Conservation (phyloP, 2,329 filamentous ascomycete species). For the Pestalotiopsis sp. region DNA sequence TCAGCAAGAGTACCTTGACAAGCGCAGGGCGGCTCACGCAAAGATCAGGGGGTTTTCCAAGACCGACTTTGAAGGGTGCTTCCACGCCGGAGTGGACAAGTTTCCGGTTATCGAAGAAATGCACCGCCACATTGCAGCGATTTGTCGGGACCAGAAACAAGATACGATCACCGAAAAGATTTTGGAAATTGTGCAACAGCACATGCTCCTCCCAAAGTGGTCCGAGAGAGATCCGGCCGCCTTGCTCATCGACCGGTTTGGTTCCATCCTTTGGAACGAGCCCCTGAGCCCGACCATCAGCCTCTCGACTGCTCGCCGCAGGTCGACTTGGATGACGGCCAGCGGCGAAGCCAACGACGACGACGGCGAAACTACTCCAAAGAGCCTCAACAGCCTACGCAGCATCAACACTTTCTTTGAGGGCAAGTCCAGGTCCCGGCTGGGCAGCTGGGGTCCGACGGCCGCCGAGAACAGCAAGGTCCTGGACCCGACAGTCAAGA, state of each 20-base stretch:
- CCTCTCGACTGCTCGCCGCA: neutral
- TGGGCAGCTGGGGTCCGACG: neutral
- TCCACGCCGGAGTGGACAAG: slow-evolving; percentile 17
- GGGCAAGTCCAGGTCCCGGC: neutral
- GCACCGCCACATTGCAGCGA: slow-evolving; percentile 15
- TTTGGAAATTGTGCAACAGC: slow-evolving; percentile 18
- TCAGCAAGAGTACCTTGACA: slow-evolving; percentile 14
- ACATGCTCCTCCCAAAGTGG: slow-evolving; percentile 18
- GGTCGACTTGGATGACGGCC: neutral
- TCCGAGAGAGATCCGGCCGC: slow-evolving; percentile 15
- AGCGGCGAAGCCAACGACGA: neutral
- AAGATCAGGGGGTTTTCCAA: slow-evolving; percentile 9
- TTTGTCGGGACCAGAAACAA: slow-evolving; percentile 9
- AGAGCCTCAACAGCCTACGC: neutral
- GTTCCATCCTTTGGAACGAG: slow-evolving; percentile 1
- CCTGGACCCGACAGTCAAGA: slow-evolving; percentile 6
- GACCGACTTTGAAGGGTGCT: slow-evolving; percentile 18
- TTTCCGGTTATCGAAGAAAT: slow-evolving; percentile 15
- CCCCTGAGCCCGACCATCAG: neutral
- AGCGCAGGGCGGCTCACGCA: slow-evolving; percentile 12
- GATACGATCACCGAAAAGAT: slow-evolving; percentile 19
- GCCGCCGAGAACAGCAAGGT: neutral
- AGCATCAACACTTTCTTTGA: slow-evolving; percentile 1
- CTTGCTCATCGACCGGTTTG: slow-evolving; percentile 14
- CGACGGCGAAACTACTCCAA: neutral